Conservation (phyloP, 331 rosid species). For the Stylosanthes scabra region DNA sequence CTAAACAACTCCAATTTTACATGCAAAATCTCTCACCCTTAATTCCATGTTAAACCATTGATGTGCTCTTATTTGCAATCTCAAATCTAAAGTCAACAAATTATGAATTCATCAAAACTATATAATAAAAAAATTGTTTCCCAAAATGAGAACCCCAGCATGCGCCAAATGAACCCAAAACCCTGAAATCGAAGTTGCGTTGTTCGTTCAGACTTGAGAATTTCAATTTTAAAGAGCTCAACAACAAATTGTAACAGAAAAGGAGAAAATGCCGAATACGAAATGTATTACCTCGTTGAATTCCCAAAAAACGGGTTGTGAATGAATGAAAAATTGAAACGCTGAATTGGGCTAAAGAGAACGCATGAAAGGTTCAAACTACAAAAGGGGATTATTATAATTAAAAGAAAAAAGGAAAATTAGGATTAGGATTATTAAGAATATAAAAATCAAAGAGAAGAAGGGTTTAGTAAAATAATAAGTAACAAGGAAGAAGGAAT, state of each 20-base stretch:
- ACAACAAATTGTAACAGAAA: background rate
- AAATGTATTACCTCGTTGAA: slow-evolving; percentile 41
- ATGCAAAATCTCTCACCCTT: slow-evolving; percentile 13
- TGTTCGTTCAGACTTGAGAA: slow-evolving; percentile 33
- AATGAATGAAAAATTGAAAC: background rate
- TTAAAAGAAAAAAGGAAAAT: too few species aligned
- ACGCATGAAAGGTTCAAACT: background rate
- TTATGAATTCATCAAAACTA: slow-evolving; percentile 30
- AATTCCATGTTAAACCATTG: background rate
- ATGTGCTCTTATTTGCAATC: slow-evolving; percentile 25
- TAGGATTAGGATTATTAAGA: background rate
- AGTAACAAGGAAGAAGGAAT: background rate
- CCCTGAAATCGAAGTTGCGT: slow-evolving; percentile 35
- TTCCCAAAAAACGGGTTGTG: background rate
- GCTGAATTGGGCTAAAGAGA: slow-evolving; percentile 18
- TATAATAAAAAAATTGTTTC: slow-evolving; percentile 19
- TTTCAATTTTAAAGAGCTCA: background rate
- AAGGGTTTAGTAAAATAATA: background rate
- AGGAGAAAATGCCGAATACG: background rate
- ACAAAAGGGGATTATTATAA: background rate
- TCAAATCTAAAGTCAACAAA: slow-evolving; percentile 28
- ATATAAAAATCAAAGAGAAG: background rate
- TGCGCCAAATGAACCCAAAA: slow-evolving; percentile 21
- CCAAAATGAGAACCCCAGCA: slow-evolving; percentile 24
- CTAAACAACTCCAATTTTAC: slow-evolving; percentile 16